Evolutionary conservation across 192 early-diverging fungal species (phyloP), one percentile per base, ranked within the genome.

Genomic region (Backusella mclennaniae): DNA sequence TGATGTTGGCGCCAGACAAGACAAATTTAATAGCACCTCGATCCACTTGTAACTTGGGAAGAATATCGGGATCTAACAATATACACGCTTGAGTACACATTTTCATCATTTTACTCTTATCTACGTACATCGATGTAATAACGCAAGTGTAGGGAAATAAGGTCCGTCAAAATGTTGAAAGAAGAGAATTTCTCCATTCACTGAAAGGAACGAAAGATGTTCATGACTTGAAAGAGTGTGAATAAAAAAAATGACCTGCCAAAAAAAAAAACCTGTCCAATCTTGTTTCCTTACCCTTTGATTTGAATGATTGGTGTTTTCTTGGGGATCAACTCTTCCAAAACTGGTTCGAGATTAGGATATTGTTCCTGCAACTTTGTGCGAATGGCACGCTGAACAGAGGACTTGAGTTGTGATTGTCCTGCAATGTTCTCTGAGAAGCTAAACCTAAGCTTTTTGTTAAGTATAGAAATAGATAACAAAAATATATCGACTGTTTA

Each of bases 21-120:
- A 99, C 94, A 84, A 96, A 98, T 85, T 99, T 99, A 84, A 99
- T 98, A 42, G 98, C 98, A 6, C 98, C 98, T 15, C 92, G 89
- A 80, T 99, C 98, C 31, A 98, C 96, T 77, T 97, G 95, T 67
- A 98, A 84, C 23, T 86, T 85, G 38, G 96, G 96, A 80, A 99
- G 86, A 66, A 97, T 95, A 84, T 92, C 91, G 0, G 98, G 98
- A 86, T 93, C 94, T 93, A 71, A 52, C 36, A 41, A 14, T 79
- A 68, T 26, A 73, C 39, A 7, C 21, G 19, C 33, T 39, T 39
- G 38, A 39, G 38, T 11, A 23, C 19, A 17, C 19, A 52, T 52
- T n/a, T n/a, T 33, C 33, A 52, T n/a, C 19, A n/a, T 52, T n/a
- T 56, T 23, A 26, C 29, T 68, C 6, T 19, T 38, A 26, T 33